Conservation (phyloP, 129 eudicot species). For the Flaveria linearis region DNA sequence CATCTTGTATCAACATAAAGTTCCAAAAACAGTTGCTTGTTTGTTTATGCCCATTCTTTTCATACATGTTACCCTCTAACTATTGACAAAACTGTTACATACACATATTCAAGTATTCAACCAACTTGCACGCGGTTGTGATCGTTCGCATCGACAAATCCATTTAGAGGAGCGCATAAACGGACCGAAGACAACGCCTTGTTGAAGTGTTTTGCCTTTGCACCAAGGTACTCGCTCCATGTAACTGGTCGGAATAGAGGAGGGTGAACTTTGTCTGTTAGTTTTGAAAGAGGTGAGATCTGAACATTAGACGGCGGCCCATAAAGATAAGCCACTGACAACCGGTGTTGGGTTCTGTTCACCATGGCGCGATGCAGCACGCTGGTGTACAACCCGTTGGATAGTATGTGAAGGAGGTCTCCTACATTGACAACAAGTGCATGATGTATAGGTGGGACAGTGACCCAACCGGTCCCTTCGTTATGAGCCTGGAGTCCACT, state of each 20-base stretch:
- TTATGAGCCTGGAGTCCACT: constrained; percentile 67
- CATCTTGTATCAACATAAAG: constrained; percentile 24
- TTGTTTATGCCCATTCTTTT: constrained; percentile 13
- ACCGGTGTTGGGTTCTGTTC: constrained; percentile 61
- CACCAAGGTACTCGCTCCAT: constrained; percentile 82
- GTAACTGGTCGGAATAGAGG: constrained; percentile 70
- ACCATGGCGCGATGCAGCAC: constrained; percentile 85
- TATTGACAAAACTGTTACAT: not conserved
- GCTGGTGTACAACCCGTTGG: constrained; percentile 77
- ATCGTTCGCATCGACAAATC: constrained; percentile 52
- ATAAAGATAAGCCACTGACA: constrained; percentile 68
- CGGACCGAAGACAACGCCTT: constrained; percentile 70
- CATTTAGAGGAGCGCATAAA: constrained; percentile 45
- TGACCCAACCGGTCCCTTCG: constrained; percentile 66
- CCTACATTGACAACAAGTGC: constrained; percentile 79
- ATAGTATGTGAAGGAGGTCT: constrained; percentile 75
- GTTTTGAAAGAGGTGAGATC: constrained; percentile 59
- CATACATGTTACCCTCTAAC: constrained; percentile 25
- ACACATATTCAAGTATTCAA: constrained; percentile 15
- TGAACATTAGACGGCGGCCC: constrained; percentile 63
- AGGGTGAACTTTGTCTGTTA: constrained; percentile 58
- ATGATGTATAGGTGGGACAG: constrained; percentile 58
- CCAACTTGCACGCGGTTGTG: constrained; percentile 48
- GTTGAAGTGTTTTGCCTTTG: constrained; percentile 68
- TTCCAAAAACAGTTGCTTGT: constrained; percentile 28